Evolutionary conservation across 768 basidiomycete genomes (phyloP).

Genomic region (Cyathus striatus): DNA sequence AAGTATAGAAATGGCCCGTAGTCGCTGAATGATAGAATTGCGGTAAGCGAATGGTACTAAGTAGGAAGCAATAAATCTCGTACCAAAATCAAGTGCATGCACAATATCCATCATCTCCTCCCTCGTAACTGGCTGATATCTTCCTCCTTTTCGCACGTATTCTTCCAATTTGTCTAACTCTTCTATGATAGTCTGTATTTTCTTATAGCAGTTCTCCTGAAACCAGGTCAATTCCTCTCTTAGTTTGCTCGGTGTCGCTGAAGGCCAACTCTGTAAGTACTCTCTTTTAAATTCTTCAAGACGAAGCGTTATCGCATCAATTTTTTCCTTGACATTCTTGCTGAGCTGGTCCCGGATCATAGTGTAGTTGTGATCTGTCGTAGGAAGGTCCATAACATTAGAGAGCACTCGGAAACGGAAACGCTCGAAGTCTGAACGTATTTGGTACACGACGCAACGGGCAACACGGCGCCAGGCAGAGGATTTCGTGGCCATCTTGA

Average conservation of each 20-base stretch:
- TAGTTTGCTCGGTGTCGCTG: too few species aligned
- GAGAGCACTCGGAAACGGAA: slow-evolving; percentile 50
- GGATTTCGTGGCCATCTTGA: slow-evolving; percentile 40
- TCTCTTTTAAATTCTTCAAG: too few species aligned
- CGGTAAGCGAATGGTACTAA: neutral
- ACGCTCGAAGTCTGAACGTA: slow-evolving; percentile 42
- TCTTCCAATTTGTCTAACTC: slow-evolving; percentile 42
- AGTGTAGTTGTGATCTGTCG: too few species aligned
- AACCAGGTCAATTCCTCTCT: slow-evolving; percentile 38
- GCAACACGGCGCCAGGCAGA: slow-evolving; percentile 50
- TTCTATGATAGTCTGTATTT: slow-evolving; percentile 30
- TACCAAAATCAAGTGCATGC: neutral
- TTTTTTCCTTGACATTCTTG: too few species aligned
- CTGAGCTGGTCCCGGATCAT: too few species aligned
- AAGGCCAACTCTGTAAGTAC: too few species aligned
- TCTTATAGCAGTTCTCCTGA: slow-evolving; percentile 29
- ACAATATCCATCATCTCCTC: slow-evolving; percentile 4
- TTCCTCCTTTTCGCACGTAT: slow-evolving; percentile 17
- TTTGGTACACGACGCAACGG: slow-evolving; percentile 32
- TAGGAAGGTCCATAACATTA: too few species aligned
- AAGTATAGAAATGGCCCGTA: slow-evolving; percentile 44
- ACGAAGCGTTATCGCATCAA: too few species aligned
- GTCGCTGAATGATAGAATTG: slow-evolving; percentile 18
- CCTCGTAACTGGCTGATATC: slow-evolving; percentile 5
- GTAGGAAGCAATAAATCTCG: neutral